Base-by-base conservation (phyloP, 208 protist genomes). In the Endotrypanum monterogeii region DNA sequence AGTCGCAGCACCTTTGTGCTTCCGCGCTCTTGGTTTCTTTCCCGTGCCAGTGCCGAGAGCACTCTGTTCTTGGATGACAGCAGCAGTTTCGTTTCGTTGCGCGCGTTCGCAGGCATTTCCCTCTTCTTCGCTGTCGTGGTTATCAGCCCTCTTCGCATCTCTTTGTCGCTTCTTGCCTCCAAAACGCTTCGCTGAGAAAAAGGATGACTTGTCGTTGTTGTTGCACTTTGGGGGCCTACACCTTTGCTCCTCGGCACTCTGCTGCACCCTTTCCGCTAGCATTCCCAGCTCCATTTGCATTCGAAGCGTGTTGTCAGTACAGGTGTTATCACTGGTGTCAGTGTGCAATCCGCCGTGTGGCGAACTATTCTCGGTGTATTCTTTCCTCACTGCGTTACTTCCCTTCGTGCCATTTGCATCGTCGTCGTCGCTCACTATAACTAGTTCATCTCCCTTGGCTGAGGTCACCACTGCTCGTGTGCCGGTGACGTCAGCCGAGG, bases 231-330 rank as follows among this genome's bases (percentile, higher is more conserved):
- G 67, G 67, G 75, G 83, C 37, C 70, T 67, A 58, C 81, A 82
- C 56, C 65, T 68, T 60, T 82, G 73, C 39, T 73, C 63, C 76
- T 89, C 85, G 20, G 68, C 62, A 12, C 79, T 80, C 39, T 86
- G 66, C 20, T 82, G 76, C 67, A 93, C 85, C 44, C 83, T 74
- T 39, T 82, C 79, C 1, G 85, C 85, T 23, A 90, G 69, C 18
- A 67, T 73, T 14, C 80, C 54, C 9, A 93, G 78, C 12, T 83
- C 67, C 52, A 50, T 28, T 37, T 80, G 80, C 62, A 93, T 63
- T 30, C 54, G 69, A 30, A 51, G 63, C 7, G 62, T 60, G 28
- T 37, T 44, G 20, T 74, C 60, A 8, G 55, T 41, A 6, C 50
- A 23, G 30, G 25, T 51, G n/a, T 63, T 65, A 16, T 14, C 39